These are phyloP conservation scores for Pisolithus tinctorius DNA, from an alignment of 768 basidiomycete genomes.

Conservation along the genomic window DNA sequence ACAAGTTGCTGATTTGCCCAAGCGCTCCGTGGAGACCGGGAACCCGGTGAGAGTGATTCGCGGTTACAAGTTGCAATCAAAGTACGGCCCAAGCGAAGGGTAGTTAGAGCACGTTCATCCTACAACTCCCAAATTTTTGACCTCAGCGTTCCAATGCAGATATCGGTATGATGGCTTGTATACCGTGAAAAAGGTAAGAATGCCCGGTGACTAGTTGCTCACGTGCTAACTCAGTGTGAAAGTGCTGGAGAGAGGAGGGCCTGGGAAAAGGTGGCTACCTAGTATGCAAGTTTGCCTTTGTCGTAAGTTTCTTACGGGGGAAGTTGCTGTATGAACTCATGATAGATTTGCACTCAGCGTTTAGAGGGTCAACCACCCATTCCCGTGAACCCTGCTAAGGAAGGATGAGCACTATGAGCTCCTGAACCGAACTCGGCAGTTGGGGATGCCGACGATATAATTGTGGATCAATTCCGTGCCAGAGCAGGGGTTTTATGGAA, in stretches of 20 bases:
- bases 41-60: conserved; percentile 85
- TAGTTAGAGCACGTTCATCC: conserved; percentile 18
- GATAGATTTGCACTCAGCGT: conserved; percentile 12
- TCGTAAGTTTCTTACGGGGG: conserved; percentile 38
- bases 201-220: neutral
- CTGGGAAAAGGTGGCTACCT: conserved; percentile 59
- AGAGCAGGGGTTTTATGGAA: too few relatives aligned
- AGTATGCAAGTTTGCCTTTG: conserved; percentile 84
- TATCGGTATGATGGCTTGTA: conserved; percentile 94
- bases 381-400: conserved; percentile 14
- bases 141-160: conserved; percentile 27
- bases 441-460: neutral
- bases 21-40: conserved; percentile 74
- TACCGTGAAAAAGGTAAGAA: conserved; percentile 57
- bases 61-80: conserved; percentile 58
- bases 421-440: neutral
- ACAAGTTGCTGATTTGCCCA: neutral
- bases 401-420: neutral
- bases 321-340: neutral
- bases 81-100: conserved; percentile 78
- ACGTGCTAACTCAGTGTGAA: neutral
- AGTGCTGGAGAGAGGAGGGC: conserved; percentile 76
- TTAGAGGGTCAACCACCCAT: conserved; percentile 18
- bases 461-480: too few relatives aligned
- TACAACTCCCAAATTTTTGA: neutral